Percentiles rank a stretch among this genome's conserved stretches.
These are phyloP conservation scores for Rhizopogon roseolus DNA, from an alignment of 768 basidiomycete species.

Conservation along the genomic window DNA sequence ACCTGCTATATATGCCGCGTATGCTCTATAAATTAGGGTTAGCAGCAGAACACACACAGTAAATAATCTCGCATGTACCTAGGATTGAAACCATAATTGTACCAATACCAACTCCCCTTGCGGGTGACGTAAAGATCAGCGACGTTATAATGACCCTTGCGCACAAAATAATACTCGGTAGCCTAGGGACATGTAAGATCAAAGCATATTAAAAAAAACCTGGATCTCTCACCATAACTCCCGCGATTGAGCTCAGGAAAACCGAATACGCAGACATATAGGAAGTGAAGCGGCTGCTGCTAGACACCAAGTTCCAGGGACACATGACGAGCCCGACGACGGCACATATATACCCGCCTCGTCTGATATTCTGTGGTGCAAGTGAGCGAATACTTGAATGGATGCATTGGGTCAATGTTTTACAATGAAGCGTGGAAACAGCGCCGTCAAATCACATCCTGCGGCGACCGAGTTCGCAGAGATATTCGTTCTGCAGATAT, in stretches of 20 bases:
- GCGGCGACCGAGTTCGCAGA: constrained; percentile 75
- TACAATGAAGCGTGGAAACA: constrained; percentile 67
- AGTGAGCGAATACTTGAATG: background rate
- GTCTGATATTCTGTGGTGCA: constrained; percentile 56
- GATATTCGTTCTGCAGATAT: constrained; percentile 45
- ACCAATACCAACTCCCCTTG: constrained; percentile 63
- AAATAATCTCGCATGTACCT: constrained; percentile 29
- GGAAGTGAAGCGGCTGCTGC: constrained; percentile 66
- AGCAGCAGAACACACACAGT: background rate
- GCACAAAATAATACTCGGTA: constrained; percentile 67
- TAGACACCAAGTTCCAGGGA: constrained; percentile 66
- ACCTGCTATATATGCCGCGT: constrained; percentile 59
- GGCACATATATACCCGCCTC: constrained; percentile 73
- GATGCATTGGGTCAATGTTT: constrained; percentile 9
- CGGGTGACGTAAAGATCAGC: constrained; percentile 57
- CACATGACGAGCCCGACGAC: constrained; percentile 67
- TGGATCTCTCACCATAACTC: constrained; percentile 49
- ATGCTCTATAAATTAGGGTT: constrained; percentile 33
- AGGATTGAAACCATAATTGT: constrained; percentile 66
- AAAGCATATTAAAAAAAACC: too few relatives aligned
- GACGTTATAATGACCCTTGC: constrained; percentile 59
- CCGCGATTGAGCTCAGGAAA: constrained; percentile 73
- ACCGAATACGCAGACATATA: constrained; percentile 77
- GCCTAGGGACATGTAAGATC: constrained; percentile 33
- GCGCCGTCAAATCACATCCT: constrained; percentile 71